Conservation (phyloP, 2,329 filamentous ascomycete species). For the Talaromyces verruculosus region DNA sequence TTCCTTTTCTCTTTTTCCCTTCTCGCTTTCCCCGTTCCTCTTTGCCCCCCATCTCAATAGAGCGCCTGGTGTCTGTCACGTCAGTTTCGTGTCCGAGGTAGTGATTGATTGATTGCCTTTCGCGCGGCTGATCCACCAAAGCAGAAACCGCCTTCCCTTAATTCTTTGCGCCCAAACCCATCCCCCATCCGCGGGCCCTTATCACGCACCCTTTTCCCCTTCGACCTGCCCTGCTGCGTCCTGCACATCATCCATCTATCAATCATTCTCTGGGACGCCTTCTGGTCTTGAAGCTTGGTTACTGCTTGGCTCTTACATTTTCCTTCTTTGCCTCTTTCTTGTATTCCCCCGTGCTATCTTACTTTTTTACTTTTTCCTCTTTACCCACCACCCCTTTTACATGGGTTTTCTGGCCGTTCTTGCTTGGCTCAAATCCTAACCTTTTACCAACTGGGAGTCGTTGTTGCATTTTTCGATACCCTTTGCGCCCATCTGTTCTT, state of each 20-base stretch:
- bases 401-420: background rate
- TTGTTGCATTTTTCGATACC: constrained; percentile 12
- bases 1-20: constrained; percentile 25
- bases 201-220: background rate
- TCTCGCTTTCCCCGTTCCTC: constrained; percentile 25
- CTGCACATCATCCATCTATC: constrained; percentile 7
- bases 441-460: background rate
- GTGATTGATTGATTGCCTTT: constrained; percentile 3
- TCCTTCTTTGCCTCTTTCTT: background rate
- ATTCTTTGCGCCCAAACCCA: constrained; percentile 6
- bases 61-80: background rate
- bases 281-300: background rate
- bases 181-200: constrained; percentile 7
- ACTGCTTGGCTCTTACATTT: background rate
- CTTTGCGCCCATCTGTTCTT: constrained; percentile 1
- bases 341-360: background rate
- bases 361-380: background rate
- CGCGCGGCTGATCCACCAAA: constrained; percentile 6
- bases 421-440: constrained; percentile 9
- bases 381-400: constrained; percentile 5
- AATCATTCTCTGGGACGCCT: background rate
- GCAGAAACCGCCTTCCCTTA: constrained; percentile 13
- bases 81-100: background rate
- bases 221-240: background rate
- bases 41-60: constrained; percentile 19